These are phyloP conservation scores for Phytophthora pluvialis DNA, from an alignment of 352 stramenopile species.

Conservation along the genomic window DNA sequence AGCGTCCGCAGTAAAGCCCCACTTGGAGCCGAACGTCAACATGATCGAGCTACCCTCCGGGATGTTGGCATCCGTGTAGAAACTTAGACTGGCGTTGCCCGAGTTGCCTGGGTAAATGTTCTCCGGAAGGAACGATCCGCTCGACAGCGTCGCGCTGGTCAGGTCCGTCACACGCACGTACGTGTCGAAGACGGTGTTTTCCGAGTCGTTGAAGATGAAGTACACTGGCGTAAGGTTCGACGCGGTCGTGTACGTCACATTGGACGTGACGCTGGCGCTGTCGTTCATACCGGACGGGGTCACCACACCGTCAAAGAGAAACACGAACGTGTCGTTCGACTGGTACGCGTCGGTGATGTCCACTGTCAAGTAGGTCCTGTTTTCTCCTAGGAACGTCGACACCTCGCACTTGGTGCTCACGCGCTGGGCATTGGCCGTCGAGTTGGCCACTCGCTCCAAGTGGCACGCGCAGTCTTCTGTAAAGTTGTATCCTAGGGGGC, in stretches of 20 bases:
- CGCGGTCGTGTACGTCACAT: conserved; percentile 52
- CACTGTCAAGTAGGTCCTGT: conserved; percentile 70
- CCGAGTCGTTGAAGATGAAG: conserved; percentile 77
- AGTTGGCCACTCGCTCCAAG: conserved; percentile 37
- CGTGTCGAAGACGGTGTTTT: conserved; percentile 72
- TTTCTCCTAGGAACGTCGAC: conserved; percentile 49
- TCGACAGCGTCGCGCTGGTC: conserved; percentile 55
- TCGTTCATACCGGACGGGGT: conserved; percentile 68
- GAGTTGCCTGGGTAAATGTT: conserved; percentile 88
- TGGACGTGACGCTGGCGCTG: conserved; percentile 27
- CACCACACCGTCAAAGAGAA: conserved; percentile 70
- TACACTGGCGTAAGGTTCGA: conserved; percentile 74
- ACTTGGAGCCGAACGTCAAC: conserved; percentile 66
- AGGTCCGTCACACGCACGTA: conserved; percentile 69
- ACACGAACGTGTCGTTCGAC: conserved; percentile 64
- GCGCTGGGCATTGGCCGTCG: conserved; percentile 17
- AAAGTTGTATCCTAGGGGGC: conserved; percentile 72
- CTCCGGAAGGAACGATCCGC: conserved; percentile 78
- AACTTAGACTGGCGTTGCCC: conserved; percentile 76
- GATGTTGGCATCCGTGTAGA: conserved; percentile 75
- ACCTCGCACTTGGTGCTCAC: conserved; percentile 51
- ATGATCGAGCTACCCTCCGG: conserved; percentile 55
- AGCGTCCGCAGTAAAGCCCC: conserved; percentile 59
- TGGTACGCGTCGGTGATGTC: conserved; percentile 59
- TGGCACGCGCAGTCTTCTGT: conserved; percentile 48